These are phyloP conservation scores for Ophiorrhiza pumila DNA, from an alignment of 257 asterid genomes.

Conservation along the genomic window DNA sequence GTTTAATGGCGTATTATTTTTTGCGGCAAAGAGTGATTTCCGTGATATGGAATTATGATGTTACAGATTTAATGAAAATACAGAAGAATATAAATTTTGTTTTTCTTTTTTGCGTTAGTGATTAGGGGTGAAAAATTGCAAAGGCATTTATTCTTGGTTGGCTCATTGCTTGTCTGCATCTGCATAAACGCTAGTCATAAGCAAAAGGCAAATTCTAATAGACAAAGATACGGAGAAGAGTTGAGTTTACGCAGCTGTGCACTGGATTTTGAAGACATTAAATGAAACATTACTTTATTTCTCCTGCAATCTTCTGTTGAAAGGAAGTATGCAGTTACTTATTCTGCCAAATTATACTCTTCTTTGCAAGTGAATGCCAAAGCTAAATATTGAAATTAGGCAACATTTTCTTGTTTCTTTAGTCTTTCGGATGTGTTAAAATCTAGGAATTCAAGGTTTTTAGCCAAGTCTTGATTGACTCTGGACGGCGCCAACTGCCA, in stretches of 20 bases:
- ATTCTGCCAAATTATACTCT: background rate
- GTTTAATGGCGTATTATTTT: conserved; percentile 1
- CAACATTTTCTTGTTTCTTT: background rate
- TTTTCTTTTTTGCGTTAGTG: background rate
- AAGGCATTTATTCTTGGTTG: background rate
- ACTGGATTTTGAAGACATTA: background rate
- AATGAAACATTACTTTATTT: background rate
- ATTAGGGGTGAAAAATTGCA: too few species aligned
- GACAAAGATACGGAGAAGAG: background rate
- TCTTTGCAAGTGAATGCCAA: background rate
- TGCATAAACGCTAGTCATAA: background rate
- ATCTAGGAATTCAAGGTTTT: background rate
- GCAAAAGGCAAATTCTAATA: background rate
- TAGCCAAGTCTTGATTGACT: background rate
- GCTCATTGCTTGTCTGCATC: background rate
- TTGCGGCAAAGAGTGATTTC: background rate
- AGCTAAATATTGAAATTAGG: background rate
- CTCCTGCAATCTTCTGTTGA: background rate
- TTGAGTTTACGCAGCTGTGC: background rate
- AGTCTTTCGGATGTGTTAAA: background rate
- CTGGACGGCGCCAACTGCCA: background rate
- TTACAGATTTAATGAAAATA: background rate
- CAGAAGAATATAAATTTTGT: background rate
- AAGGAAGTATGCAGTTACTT: background rate
- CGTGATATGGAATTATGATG: background rate